These are phyloP conservation scores for Xylaria sp. DNA, from an alignment of 2,329 filamentous ascomycete genomes.

Conservation along the genomic window DNA sequence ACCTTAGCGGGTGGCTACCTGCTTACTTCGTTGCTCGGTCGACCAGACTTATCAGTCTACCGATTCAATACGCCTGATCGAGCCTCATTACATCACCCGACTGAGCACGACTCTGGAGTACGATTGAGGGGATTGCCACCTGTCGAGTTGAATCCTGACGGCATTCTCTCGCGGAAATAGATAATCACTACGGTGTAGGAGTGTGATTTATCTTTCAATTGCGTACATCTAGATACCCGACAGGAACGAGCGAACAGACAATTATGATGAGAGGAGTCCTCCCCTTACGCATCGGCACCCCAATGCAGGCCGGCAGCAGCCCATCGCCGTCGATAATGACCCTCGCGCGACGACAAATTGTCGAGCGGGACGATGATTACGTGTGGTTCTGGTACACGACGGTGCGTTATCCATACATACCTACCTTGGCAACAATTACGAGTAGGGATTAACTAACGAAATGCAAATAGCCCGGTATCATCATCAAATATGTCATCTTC, in stretches of 20 bases:
- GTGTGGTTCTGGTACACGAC: slow-evolving; percentile 49
- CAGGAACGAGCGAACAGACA: background rate
- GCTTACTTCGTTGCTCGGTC: slow-evolving; percentile 32
- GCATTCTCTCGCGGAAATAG: background rate
- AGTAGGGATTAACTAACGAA: no score
- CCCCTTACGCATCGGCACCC: slow-evolving; percentile 24
- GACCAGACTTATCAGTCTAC: slow-evolving; percentile 7
- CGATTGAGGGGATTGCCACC: background rate
- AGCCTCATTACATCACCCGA: background rate
- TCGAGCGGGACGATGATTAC: slow-evolving; percentile 38
- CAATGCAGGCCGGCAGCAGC: slow-evolving; percentile 20
- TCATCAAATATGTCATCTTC: slow-evolving; percentile 78
- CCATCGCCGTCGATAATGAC: slow-evolving; percentile 1
- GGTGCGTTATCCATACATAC: slow-evolving; percentile 35
- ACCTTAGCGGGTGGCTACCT: background rate
- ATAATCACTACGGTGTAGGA: background rate
- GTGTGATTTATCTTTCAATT: background rate
- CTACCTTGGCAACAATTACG: background rate
- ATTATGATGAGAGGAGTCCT: slow-evolving; percentile 8
- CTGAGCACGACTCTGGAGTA: background rate
- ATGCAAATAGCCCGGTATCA: slow-evolving; percentile 64
- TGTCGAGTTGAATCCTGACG: background rate
- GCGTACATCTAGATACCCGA: background rate
- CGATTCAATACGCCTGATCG: background rate
- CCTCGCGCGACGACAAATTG: slow-evolving; percentile 39